phyloP scores from a whole-genome alignment of 2,329 filamentous ascomycete genomes.

The Aspergillus phoenicis region DNA sequence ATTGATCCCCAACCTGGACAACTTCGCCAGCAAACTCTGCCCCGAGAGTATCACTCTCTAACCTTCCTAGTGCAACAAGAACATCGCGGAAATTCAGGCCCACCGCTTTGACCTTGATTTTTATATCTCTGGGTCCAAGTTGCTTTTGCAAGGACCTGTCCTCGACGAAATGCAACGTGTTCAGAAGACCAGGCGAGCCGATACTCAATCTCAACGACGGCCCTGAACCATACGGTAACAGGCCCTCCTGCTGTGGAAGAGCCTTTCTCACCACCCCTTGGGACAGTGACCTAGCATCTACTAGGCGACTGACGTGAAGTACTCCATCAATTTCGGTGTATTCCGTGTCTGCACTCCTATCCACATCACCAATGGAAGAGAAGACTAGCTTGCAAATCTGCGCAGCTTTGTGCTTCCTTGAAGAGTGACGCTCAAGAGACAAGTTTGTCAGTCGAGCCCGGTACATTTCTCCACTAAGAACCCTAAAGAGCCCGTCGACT shows the following conservation, averaged over 20 bases:
- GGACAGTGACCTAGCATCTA: conserved; percentile 2
- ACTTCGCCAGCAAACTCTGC: conserved; percentile 6
- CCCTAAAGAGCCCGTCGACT: conserved; percentile 17
- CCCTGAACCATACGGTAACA: neutral
- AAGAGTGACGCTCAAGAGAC: conserved; percentile 1
- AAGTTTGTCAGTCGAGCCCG: conserved; percentile 5
- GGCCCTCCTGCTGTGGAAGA: neutral
- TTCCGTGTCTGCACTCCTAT: conserved; percentile 4
- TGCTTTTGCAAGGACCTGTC: conserved; percentile 7
- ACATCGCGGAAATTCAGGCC: conserved; percentile 30
- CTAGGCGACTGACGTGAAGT: conserved; percentile 14
- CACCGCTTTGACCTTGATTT: conserved; percentile 26
- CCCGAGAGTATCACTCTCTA: neutral
- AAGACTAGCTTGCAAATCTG: conserved; percentile 9
- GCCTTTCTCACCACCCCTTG: conserved; percentile 1
- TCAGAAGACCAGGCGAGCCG: conserved; percentile 22
- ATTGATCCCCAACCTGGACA: neutral
- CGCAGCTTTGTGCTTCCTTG: neutral
- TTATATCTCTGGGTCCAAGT: conserved; percentile 22
- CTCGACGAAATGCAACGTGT: conserved; percentile 22
- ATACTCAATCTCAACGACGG: conserved; percentile 19
- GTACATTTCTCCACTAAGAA: conserved; percentile 10
- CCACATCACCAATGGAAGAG: neutral
- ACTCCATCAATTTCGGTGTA: conserved; percentile 13
- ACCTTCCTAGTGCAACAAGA: conserved; percentile 3